phyloP scores from a whole-genome alignment of 2,329 filamentous ascomycete species.

The Paecilomyces sp. region DNA sequence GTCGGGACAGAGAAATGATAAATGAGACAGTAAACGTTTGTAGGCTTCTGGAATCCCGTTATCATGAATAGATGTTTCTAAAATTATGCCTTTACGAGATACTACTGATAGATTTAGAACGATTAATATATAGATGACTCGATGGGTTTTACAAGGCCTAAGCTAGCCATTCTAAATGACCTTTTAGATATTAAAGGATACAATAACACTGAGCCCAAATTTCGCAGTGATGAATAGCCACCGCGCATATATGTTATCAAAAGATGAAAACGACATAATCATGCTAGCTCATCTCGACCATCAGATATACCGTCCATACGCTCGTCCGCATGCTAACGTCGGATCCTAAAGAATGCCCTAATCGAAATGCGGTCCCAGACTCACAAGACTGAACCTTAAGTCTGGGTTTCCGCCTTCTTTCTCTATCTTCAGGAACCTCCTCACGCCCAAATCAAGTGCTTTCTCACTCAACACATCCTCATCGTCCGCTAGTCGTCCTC shows the following conservation, averaged over 20 bases:
- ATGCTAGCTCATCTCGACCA: neutral
- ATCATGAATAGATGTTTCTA: neutral
- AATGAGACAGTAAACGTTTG: neutral
- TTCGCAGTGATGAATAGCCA: neutral
- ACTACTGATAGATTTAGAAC: neutral
- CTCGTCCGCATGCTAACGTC: neutral
- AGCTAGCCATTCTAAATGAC: too few species aligned
- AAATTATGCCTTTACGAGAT: neutral
- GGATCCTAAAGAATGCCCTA: conserved; percentile 11
- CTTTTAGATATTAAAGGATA: neutral
- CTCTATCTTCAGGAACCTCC: conserved; percentile 54
- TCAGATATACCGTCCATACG: neutral
- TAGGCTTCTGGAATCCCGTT: neutral
- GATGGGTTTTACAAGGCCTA: neutral
- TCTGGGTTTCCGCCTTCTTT: conserved; percentile 47
- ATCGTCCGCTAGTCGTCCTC: conserved; percentile 50
- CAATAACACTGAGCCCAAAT: neutral
- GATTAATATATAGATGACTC: neutral
- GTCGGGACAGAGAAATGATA: neutral
- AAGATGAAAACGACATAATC: neutral
- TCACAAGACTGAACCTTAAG: conserved; percentile 57
- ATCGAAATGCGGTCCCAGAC: conserved; percentile 50
- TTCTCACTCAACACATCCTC: conserved; percentile 71
- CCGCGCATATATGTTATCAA: neutral
- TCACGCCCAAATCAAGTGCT: conserved; percentile 64